Evolutionary conservation across 441 rosid genomes (phyloP), one percentile per base, ranked within the genome.

Genomic region (Euphorbia neoarborescens): DNA sequence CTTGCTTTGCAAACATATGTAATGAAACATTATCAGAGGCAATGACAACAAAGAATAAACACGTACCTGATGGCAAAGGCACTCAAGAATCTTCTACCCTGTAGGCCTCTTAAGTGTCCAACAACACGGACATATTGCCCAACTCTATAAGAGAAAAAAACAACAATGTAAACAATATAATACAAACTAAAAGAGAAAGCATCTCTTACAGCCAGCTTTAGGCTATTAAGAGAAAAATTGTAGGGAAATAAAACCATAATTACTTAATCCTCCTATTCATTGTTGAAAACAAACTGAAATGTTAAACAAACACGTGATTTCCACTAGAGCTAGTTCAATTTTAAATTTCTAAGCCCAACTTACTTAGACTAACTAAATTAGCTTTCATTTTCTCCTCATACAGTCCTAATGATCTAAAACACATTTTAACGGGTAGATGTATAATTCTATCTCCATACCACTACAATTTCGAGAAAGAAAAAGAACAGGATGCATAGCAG

Each of bases 81-180:
- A 73, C 85, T 89, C 56, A 94, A 73, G 76, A 87, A 84, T 75
- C 89, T 89, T 78, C 87, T 89, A 56, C 89, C 90, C 68, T 88
- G 97, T 70, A 94, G 79, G 72, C 84, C 84, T 83, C 90, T 90
- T 59, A 94, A 71, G 79, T 85, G 94, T 70, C 98, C 98, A 77
- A 87, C 86, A 63, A 92, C 87, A 71, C 95, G 88, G 74, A 89
- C 97, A 84, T 94, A 94, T 80, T 80, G 86, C 69, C 97, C 98
- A 68, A 82, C 72, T 87, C 99, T 92, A 76, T 19, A 27, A 44
- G 4, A 71, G 50, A 75, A 70, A 61, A 70, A 61, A 15, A 8
- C 57, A 51, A 53, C 32, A 24, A 25, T 24, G 14, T 59, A 57
- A 64, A 70, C 24, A 70, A 38, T 7, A 46, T 46, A 74, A 22